Base-by-base conservation (phyloP, 805 yeast species). In the Candida anglica region DNA sequence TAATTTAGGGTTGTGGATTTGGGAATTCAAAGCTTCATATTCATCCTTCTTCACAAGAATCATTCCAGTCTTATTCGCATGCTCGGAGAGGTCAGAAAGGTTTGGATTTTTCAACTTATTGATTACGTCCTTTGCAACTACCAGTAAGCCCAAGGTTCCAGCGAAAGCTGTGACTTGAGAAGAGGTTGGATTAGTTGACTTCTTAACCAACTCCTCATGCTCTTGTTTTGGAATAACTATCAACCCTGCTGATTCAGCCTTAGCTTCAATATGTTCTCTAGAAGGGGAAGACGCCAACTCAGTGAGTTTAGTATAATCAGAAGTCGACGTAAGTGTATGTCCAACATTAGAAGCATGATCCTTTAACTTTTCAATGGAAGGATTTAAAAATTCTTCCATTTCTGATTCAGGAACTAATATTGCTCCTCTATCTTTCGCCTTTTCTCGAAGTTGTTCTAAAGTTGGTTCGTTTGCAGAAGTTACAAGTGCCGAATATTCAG, bases 331-430 rank as follows among this genome's bases (percentile, higher is more conserved):
- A 3, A 46, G 27, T 3, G 41, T 15, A 13, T 37, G 29, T 6
- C 52, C 59, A n/a, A 44, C 37, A 7, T 25, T 28, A 4, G 40
- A 44, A 2, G 71, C 66, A 32, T 54, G 56, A 19, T 56, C 57
- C 22, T 49, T 50, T 15, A 73, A 39, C 26, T 52, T 58, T 0
- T 56, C 62, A 5, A 50, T 23, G 1, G 60, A 41, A 16, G 65
- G 66, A 6, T 29, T 28, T 22, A 32, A 38, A 39, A 52, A 38
- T 6, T 37, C 36, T 18, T 37, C 31, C 19, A 37, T 37, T 14
- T 38, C 32, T 7, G 28, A 19, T 13, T 18, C 32, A n/a, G 43
- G 42, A 32, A 50, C 19, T 15, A 50, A 30, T 1, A 43, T 32
- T 20, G 43, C 37, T 9, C 64, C 68, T 20, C 45, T 35, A 2